These are phyloP conservation scores for Cinnamomum micranthum DNA, from an alignment of 164 flowering plant genomes.

Conservation along the genomic window DNA sequence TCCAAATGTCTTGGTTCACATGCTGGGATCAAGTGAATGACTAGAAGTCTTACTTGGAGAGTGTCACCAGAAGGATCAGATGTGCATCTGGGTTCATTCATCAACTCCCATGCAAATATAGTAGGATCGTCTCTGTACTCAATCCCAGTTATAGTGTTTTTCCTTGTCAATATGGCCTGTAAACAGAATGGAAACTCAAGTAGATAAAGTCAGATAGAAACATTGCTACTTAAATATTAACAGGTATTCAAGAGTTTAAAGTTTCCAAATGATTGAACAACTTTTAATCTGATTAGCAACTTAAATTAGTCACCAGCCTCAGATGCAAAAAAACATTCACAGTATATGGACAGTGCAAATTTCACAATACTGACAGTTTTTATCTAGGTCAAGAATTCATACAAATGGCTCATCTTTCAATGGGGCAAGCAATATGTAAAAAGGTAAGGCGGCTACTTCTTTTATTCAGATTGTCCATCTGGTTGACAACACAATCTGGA, in stretches of 20 bases:
- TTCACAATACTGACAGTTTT: background rate
- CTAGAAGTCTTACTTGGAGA: constrained; percentile 65
- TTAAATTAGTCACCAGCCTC: background rate
- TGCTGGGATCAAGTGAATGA: background rate
- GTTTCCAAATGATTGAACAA: background rate
- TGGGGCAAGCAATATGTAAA: no score
- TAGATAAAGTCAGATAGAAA: background rate
- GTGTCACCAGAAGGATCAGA: constrained; percentile 91
- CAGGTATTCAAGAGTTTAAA: background rate
- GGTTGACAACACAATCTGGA: background rate
- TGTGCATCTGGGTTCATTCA: constrained; percentile 96
- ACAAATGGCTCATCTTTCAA: no score
- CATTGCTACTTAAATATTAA: background rate
- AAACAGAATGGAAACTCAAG: constrained; percentile 12
- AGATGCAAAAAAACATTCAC: background rate
- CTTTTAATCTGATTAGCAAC: background rate
- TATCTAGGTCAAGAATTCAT: no score
- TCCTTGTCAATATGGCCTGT: constrained; percentile 80
- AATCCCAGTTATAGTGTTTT: constrained; percentile 76
- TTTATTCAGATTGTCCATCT: no score
- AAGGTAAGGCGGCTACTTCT: no score
- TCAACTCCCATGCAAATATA: constrained; percentile 94
- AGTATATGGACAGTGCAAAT: background rate
- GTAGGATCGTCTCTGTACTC: constrained; percentile 91
- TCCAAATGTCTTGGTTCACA: background rate